These are phyloP conservation scores for Leccinellum luteum DNA, from an alignment of 768 basidiomycete species.

Conservation along the genomic window DNA sequence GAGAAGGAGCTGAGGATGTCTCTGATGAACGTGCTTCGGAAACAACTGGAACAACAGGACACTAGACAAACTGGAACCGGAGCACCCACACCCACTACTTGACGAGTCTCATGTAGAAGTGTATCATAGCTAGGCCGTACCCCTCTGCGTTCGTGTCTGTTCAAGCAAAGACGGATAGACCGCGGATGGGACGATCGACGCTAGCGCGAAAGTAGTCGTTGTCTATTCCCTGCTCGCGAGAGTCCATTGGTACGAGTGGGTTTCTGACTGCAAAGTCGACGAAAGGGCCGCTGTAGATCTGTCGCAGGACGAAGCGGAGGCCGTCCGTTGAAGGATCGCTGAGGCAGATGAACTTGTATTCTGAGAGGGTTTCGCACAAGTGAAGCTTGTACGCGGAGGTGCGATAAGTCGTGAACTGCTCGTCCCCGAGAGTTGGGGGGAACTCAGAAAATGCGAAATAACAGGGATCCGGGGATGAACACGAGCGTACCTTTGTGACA, in stretches of 20 bases:
- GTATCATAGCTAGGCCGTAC: slow-evolving; percentile 22
- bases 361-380: slow-evolving; percentile 85
- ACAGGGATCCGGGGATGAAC: not conserved
- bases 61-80: slow-evolving; percentile 9
- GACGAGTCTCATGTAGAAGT: slow-evolving; percentile 12
- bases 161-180: slow-evolving; percentile 46
- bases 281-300: slow-evolving; percentile 92
- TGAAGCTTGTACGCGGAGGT: slow-evolving; percentile 94
- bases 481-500: slow-evolving; percentile 65
- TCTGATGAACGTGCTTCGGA: slow-evolving; percentile 78
- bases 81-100: not conserved
- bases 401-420: slow-evolving; percentile 85
- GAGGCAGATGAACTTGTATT: slow-evolving; percentile 95
- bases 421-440: slow-evolving; percentile 78
- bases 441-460: not conserved
- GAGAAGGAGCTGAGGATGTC: slow-evolving; percentile 85
- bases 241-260: slow-evolving; percentile 83
- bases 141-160: slow-evolving; percentile 4
- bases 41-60: slow-evolving; percentile 71
- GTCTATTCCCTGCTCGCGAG: slow-evolving; percentile 80
- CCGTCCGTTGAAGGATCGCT: slow-evolving; percentile 85
- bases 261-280: slow-evolving; percentile 92
- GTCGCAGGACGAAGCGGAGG: slow-evolving; percentile 76
- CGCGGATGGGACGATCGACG: slow-evolving; percentile 71
- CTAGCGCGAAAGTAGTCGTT: slow-evolving; percentile 88